phyloP scores from a whole-genome alignment of 2,329 filamentous ascomycete genomes.

The Monosporascus sp. region DNA sequence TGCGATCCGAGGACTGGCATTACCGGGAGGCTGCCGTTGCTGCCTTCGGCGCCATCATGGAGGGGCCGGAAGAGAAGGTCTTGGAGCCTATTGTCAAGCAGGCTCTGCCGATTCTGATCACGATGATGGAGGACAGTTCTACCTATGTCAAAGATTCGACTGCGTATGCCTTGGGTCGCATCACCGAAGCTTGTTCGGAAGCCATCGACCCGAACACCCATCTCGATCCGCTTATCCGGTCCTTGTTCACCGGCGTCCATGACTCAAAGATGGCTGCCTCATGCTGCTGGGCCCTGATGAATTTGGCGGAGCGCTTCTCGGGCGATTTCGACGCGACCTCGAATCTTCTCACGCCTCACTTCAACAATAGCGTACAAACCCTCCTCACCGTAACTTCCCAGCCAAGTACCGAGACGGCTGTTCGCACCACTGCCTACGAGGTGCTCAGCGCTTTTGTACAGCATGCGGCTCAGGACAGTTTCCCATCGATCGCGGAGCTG shows the following conservation, averaged over 20 bases:
- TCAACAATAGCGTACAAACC: slow-evolving; percentile 84
- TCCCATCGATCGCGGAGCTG: slow-evolving; percentile 72
- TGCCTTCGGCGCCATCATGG: slow-evolving; percentile 97
- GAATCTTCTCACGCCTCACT: slow-evolving; percentile 86
- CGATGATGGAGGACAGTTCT: slow-evolving; percentile 83
- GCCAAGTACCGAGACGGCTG: slow-evolving; percentile 74
- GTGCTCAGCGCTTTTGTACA: slow-evolving; percentile 92
- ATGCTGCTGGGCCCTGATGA: slow-evolving; percentile 99
- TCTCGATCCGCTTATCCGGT: slow-evolving; percentile 77
- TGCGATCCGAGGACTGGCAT: slow-evolving; percentile 91
- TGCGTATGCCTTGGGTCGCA: slow-evolving; percentile 90
- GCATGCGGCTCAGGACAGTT: slow-evolving; percentile 81
- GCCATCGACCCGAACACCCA: slow-evolving; percentile 82
- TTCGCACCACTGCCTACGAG: slow-evolving; percentile 94
- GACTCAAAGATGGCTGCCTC: slow-evolving; percentile 96
- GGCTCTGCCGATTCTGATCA: slow-evolving; percentile 83
- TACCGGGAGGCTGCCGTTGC: slow-evolving; percentile 92
- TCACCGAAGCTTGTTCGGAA: slow-evolving; percentile 88
- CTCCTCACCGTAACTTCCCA: slow-evolving; percentile 82
- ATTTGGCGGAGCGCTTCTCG: slow-evolving; percentile 90
- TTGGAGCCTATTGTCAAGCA: slow-evolving; percentile 94
- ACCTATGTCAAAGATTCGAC: slow-evolving; percentile 93
- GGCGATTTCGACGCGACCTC: slow-evolving; percentile 71
- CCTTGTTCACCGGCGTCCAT: slow-evolving; percentile 83
- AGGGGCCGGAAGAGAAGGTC: slow-evolving; percentile 88